phyloP scores from a whole-genome alignment of 176 grass and related monocot genomes.

The Avena sativa region DNA sequence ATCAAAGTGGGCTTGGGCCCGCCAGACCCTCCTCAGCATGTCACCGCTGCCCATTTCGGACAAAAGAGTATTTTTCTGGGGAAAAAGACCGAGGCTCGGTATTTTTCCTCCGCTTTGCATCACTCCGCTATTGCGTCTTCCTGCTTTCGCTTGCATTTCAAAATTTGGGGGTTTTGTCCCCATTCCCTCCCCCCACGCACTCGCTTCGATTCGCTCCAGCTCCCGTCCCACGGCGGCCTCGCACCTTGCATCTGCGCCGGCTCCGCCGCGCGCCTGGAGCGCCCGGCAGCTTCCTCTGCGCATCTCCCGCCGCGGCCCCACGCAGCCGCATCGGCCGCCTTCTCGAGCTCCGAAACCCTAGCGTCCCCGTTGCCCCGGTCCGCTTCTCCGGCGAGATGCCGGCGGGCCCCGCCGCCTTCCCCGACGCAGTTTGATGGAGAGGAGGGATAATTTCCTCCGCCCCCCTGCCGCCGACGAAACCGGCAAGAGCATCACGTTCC shows the following conservation, averaged over 20 bases:
- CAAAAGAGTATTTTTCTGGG: background rate
- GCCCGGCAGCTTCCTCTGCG: background rate
- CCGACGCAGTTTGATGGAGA: constrained; percentile 56
- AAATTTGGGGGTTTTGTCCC: constrained; percentile 45
- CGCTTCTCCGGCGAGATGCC: constrained; percentile 61
- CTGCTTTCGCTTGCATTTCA: constrained; percentile 47
- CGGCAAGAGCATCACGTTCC: constrained; percentile 28
- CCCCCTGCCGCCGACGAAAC: constrained; percentile 32
- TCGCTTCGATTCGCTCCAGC: constrained; percentile 38
- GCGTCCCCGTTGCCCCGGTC: constrained; percentile 1
- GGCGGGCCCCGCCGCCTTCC: constrained; percentile 33
- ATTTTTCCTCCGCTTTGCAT: background rate
- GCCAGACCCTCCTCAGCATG: background rate
- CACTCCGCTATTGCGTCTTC: background rate
- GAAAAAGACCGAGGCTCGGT: background rate
- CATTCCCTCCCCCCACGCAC: constrained; percentile 27
- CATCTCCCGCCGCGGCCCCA: no score
- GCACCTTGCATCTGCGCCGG: constrained; percentile 15
- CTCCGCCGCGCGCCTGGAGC: background rate
- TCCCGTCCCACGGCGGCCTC: constrained; percentile 12
- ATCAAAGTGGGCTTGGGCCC: background rate
- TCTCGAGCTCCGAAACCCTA: constrained; percentile 35
- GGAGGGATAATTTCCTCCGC: constrained; percentile 70
- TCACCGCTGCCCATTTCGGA: background rate
- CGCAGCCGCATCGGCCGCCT: background rate